These are phyloP conservation scores for Puya raimondii DNA, from an alignment of 176 grass and related monocot genomes.

Conservation along the genomic window DNA sequence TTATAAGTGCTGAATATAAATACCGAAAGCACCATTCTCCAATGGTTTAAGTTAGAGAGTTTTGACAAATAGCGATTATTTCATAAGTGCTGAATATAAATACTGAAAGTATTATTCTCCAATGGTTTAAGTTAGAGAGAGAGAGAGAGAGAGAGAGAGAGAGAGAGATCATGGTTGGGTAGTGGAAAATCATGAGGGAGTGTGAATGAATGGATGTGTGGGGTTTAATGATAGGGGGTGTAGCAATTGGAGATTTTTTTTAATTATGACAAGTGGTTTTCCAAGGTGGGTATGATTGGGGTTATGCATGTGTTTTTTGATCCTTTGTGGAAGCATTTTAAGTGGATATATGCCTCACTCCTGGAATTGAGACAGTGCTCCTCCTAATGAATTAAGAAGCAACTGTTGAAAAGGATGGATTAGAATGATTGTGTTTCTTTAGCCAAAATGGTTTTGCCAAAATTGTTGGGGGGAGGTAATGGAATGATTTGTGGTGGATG, in stretches of 20 bases:
- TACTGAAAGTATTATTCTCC: no score
- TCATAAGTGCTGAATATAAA: no score
- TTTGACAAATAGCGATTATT: no score
- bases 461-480: neutral
- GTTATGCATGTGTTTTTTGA: neutral
- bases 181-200: neutral
- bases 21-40: no score
- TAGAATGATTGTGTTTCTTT: neutral
- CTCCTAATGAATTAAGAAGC: neutral
- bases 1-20: no score
- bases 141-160: neutral
- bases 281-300: neutral
- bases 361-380: neutral
- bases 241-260: neutral
- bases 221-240: no score
- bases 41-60: no score
- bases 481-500: no score
- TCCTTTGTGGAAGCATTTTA: neutral
- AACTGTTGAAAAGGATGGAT: constrained; percentile 7
- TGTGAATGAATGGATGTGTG: neutral
- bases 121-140: no score
- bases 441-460: neutral
- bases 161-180: neutral
- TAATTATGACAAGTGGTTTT: no score
- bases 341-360: neutral